Evolutionary conservation across 441 rosid genomes (phyloP).

Genomic region (Dalechampia spathulata): DNA sequence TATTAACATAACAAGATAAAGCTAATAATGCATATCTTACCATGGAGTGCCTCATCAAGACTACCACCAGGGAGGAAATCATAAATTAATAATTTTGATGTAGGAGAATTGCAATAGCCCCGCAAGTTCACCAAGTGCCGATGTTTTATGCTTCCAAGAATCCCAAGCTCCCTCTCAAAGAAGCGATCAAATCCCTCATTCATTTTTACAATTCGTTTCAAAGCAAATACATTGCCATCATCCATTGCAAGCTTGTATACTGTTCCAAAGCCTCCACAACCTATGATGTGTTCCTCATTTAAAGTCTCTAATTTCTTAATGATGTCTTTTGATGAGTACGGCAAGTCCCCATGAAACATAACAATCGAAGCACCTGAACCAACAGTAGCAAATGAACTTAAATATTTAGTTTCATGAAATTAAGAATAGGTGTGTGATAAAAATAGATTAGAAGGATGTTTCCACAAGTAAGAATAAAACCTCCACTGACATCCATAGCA

Average conservation of each 20-base stretch:
- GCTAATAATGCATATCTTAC: slow-evolving; percentile 31
- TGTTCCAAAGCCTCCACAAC: slow-evolving; percentile 91
- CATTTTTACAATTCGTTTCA: slow-evolving; percentile 80
- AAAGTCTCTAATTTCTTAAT: slow-evolving; percentile 78
- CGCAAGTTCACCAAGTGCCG: slow-evolving; percentile 91
- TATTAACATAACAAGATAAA: not conserved
- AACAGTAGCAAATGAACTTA: slow-evolving; percentile 14
- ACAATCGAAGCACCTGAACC: slow-evolving; percentile 85
- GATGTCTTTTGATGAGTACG: slow-evolving; percentile 90
- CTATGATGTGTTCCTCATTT: slow-evolving; percentile 82
- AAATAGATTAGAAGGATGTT: not conserved
- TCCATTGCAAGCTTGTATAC: slow-evolving; percentile 97
- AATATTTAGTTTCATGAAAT: slow-evolving; percentile 13
- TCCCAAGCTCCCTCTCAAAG: slow-evolving; percentile 95
- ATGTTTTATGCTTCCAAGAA: slow-evolving; percentile 97
- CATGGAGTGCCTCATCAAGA: slow-evolving; percentile 98
- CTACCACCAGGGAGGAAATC: slow-evolving; percentile 95
- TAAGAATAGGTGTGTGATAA: not conserved
- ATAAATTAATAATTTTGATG: slow-evolving; percentile 85
- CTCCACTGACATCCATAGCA: slow-evolving; percentile 89
- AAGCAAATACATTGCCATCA: slow-evolving; percentile 87
- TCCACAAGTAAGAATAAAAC: slow-evolving; percentile 29
- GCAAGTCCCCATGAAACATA: slow-evolving; percentile 98
- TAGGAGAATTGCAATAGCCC: slow-evolving; percentile 96
- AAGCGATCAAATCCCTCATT: slow-evolving; percentile 94